Evolutionary conservation across 306 rosid species (phyloP).

Genomic region (Fragaria iinumae): DNA sequence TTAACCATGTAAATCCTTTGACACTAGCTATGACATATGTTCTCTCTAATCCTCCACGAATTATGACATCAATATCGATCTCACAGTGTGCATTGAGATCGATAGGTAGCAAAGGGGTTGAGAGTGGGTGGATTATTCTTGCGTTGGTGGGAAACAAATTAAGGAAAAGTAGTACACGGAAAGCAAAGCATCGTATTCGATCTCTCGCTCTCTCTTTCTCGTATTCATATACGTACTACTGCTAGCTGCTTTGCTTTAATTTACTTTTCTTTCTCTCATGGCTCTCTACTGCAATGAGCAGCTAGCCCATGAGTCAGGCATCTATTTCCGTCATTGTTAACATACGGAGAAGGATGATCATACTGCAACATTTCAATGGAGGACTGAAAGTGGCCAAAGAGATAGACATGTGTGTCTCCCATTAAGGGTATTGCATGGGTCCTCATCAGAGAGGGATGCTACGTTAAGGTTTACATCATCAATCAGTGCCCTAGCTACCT

Average conservation of each 20-base stretch:
- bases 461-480: conserved; percentile 36
- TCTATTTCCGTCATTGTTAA: background rate
- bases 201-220: background rate
- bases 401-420: conserved; percentile 60
- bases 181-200: conserved; percentile 42
- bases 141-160: conserved; percentile 26
- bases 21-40: background rate
- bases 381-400: conserved; percentile 36
- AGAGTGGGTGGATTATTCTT: conserved; percentile 35
- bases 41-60: background rate
- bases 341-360: background rate
- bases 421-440: conserved; percentile 60
- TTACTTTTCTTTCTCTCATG: background rate
- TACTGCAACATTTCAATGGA: background rate
- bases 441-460: conserved; percentile 59
- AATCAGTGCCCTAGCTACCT: background rate
- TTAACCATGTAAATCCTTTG: background rate
- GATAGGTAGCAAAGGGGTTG: conserved; percentile 10
- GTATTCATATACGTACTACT: background rate
- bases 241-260: background rate
- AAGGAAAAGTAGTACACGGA: conserved; percentile 22
- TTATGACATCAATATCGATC: background rate
- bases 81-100: background rate
- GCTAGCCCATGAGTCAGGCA: background rate
- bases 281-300: background rate